Conservation (phyloP, 2,329 filamentous ascomycete genomes). For the Ilyonectria mors-panacis region DNA sequence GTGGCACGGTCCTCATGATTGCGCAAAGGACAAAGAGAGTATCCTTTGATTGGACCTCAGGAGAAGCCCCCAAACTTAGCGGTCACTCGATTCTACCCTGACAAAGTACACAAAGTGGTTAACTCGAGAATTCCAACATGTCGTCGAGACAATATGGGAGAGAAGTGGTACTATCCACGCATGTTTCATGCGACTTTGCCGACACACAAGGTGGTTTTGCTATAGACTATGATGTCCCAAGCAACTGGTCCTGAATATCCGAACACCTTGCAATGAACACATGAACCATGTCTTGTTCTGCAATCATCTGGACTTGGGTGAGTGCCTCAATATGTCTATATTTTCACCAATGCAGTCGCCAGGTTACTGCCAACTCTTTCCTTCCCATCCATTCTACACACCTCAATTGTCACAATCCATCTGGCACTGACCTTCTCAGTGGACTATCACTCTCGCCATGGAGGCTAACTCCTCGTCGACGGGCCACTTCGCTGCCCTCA, state of each 20-base stretch:
- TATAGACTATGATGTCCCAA: background rate
- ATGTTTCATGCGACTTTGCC: no score
- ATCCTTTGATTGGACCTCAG: no score
- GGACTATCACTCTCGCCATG: no score
- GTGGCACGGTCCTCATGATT: background rate
- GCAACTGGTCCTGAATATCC: background rate
- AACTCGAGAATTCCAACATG: no score
- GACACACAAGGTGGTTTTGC: no score
- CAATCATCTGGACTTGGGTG: background rate
- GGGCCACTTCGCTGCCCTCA: background rate
- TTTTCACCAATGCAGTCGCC: background rate
- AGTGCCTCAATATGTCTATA: background rate
- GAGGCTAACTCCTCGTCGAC: background rate
- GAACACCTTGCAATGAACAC: background rate
- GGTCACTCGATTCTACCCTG: no score
- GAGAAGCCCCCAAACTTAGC: no score
- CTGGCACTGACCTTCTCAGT: no score
- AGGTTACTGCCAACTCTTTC: background rate
- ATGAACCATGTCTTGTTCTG: background rate
- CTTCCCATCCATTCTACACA: background rate
- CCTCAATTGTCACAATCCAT: background rate
- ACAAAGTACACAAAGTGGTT: no score
- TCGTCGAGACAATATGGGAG: no score
- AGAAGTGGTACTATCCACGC: no score
- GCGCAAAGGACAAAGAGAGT: background rate